A percentile compares a stretch with the other conserved stretches of the same genome.
phyloP scores from a whole-genome alignment of 257 asterid genomes.

The Apocynum venetum region DNA sequence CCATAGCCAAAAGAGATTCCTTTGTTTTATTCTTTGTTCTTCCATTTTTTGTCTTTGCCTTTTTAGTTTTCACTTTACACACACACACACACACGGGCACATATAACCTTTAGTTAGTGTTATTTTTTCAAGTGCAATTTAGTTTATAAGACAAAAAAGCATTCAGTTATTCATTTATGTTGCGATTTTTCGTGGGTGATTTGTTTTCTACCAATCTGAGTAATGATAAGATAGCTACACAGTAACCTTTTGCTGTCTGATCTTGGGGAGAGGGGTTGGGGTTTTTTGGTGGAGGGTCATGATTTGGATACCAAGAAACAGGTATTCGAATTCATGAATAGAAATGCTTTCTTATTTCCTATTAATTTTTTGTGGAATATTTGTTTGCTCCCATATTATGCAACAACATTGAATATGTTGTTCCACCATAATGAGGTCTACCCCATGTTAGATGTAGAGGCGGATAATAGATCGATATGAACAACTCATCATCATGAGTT shows the following conservation, averaged over 20 bases:
- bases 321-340: background rate
- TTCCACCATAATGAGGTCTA: background rate
- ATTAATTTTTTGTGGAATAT: background rate
- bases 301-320: background rate
- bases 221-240: background rate
- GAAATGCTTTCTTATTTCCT: conserved; percentile 1
- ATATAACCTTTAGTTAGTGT: no score
- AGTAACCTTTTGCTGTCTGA: background rate
- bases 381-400: background rate
- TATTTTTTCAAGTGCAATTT: background rate
- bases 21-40: background rate
- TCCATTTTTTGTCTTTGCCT: background rate
- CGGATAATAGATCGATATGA: no score
- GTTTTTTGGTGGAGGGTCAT: background rate
- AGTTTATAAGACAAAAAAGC: background rate
- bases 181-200: background rate
- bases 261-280: background rate
- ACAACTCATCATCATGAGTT: no score
- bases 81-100: no score
- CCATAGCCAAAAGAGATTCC: background rate
- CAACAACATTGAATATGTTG: background rate
- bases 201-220: background rate
- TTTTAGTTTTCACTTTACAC: background rate
- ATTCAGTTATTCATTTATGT: background rate
- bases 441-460: no score